Percentiles rank a stretch among this genome's conserved stretches.
These are phyloP conservation scores for Straminergon stramineum DNA, from an alignment of 225 moss, liverwort and hornwort genomes.

Conservation along the genomic window DNA sequence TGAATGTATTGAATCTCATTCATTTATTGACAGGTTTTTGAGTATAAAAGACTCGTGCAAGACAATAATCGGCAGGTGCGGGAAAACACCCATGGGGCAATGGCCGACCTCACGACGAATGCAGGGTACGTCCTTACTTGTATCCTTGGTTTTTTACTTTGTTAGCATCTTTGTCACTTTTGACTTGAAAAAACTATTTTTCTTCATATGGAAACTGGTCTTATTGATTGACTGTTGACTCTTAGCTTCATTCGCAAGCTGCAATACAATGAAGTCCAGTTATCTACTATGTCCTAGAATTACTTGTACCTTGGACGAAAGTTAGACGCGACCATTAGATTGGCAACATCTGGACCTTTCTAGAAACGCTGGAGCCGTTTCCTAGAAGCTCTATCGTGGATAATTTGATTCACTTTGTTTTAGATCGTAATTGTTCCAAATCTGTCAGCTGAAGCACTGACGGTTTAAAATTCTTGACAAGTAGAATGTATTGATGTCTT, in stretches of 20 bases:
- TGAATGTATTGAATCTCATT: neutral
- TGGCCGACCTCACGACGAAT: constrained; percentile 70
- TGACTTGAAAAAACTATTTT: neutral
- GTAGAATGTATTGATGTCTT: neutral
- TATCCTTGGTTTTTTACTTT: neutral
- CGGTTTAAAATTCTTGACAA: neutral
- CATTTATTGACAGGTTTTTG: constrained; percentile 52
- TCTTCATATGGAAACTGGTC: neutral
- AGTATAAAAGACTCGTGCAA: constrained; percentile 84
- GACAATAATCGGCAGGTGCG: constrained; percentile 87
- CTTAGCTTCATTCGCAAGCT: neutral
- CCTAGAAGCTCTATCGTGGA: neutral
- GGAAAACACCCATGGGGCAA: constrained; percentile 74
- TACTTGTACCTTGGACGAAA: neutral
- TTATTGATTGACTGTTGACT: neutral
- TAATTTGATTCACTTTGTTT: neutral
- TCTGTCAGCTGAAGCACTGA: neutral
- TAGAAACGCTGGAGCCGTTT: neutral
- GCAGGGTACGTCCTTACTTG: constrained; percentile 59
- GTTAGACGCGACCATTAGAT: neutral
- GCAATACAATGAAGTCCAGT: neutral
- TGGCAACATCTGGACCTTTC: neutral
- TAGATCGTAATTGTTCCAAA: neutral
- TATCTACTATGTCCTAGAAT: neutral
- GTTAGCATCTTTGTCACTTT: neutral